Percentiles rank a stretch among this genome's conserved stretches.
Evolutionary conservation across 495 filamentous ascomycete genomes (phyloP).

Genomic region (Margaritispora aquatica): DNA sequence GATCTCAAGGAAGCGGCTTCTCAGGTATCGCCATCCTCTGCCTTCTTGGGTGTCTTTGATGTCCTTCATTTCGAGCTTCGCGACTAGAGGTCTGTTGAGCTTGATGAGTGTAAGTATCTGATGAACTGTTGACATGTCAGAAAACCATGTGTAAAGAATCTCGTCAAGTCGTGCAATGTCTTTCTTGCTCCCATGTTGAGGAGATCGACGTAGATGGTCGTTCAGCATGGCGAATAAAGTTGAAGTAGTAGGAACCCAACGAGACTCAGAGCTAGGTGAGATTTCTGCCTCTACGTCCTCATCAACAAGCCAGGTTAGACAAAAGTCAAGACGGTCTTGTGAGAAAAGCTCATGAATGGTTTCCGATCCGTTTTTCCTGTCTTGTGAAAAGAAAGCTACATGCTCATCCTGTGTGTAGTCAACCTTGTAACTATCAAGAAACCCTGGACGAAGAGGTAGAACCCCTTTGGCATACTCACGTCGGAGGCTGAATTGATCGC

Average conservation of each 20-base stretch:
- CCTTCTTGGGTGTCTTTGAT: not conserved
- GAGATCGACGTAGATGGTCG: not conserved
- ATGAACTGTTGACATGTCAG: slow-evolving; percentile 1
- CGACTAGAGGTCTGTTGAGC: not conserved
- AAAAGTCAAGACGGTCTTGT: not conserved
- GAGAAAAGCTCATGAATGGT: not conserved
- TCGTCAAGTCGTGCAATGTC: slow-evolving; percentile 1
- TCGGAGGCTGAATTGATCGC: too few relatives aligned
- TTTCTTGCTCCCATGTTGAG: not conserved
- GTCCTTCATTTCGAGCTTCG: not conserved
- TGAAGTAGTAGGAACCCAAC: not conserved
- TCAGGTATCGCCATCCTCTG: not conserved
- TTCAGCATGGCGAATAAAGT: slow-evolving; percentile 1
- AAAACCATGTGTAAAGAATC: not conserved
- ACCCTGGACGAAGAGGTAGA: too few relatives aligned
- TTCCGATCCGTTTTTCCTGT: too few relatives aligned
- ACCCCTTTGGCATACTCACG: too few relatives aligned
- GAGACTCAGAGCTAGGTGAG: too few relatives aligned
- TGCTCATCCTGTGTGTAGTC: too few relatives aligned
- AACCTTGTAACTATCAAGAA: too few relatives aligned
- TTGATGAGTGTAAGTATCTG: not conserved
- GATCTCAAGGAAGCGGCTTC: not conserved
- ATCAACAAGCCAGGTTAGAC: not conserved
- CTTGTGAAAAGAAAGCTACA: too few relatives aligned
- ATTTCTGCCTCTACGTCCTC: not conserved